Base-by-base conservation (phyloP, 352 stramenopile genomes). In the Globisporangium spinosum region DNA sequence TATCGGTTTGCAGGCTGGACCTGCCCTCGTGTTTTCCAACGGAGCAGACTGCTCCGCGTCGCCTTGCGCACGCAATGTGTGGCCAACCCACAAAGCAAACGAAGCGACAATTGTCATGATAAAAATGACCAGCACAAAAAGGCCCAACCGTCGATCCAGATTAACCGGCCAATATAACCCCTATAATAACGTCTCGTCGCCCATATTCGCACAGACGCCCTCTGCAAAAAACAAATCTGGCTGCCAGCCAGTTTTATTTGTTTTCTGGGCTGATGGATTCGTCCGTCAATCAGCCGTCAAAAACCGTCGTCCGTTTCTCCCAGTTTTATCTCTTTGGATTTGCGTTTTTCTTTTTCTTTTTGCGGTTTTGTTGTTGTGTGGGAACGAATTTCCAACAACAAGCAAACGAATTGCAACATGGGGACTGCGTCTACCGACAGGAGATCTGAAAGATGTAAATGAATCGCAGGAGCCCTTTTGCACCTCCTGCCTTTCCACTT, bases 381-480 rank as follows among this genome's bases (percentile, higher is more conserved):
- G 45, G 60, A 34, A 65, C 60, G 43, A 65, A 65, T 58, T 12
- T 9, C 5, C 5, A n/a, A 2, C 3, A n/a, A 2, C 3, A 32
- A 34, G 0, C n/a, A n/a, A 3, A 25, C 17, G 17, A 29, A 38
- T 62, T 62, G 56, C 56, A 22, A 47, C 20, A 15, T 62, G 29
- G 17, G 3, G 20, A 22, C 20, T 62, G 40, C 58, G 58, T 40
- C 58, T 56, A 64, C 45, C 34, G 58, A 54, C 57, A 8, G 38
- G 22, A 40, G 55, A 6, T 23, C 60, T 65, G 45, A 65, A 49
- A 55, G 25, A 65, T 65, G 60, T 65, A 65, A 65, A 65, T 65
- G 60, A 65, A 65, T 58, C 3, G 34, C 15, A 23, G 45, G 45
- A 65, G 45, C 27, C 58, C 10, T 15, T 64, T 35, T 43, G 56